Percentiles rank a stretch among this genome's conserved stretches.
Conservation (phyloP, 192 early-diverging fungal genomes). For the Chytriomyces sp. region DNA sequence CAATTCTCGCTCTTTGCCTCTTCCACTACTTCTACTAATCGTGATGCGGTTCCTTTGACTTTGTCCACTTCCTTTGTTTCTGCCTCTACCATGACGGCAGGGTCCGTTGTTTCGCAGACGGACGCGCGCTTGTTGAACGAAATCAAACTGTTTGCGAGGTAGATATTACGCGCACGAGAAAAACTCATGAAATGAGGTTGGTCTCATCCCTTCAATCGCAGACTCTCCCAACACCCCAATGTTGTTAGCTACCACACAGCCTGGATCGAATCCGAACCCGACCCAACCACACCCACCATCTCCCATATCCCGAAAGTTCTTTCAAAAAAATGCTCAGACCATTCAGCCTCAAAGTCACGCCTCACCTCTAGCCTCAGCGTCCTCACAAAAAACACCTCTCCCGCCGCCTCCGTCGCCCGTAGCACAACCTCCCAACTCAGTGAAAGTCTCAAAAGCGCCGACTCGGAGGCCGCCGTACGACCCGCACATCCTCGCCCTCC, state of each 20-base stretch:
- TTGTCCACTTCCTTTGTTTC: not conserved
- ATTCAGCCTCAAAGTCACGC: too few species aligned
- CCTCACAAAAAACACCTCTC: too few species aligned
- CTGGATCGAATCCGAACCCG: slow-evolving; percentile 49
- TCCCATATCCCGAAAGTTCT: too few species aligned
- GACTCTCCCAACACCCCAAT: slow-evolving; percentile 50
- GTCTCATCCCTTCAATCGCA: too few species aligned
- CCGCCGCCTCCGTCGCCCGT: too few species aligned
- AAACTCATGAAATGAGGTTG: too few species aligned
- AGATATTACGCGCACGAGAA: not conserved
- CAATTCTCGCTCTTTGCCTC: slow-evolving; percentile 36
- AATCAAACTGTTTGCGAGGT: slow-evolving; percentile 51
- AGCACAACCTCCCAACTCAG: not conserved
- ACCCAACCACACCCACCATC: too few species aligned
- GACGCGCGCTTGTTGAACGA: slow-evolving; percentile 48
- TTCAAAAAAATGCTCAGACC: too few species aligned
- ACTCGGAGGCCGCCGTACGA: not conserved
- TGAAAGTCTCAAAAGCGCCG: not conserved
- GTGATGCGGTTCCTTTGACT: not conserved
- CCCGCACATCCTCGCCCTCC: not conserved
- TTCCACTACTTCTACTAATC: not conserved
- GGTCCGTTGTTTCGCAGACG: not conserved
- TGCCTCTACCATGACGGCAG: not conserved
- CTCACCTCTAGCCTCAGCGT: too few species aligned
- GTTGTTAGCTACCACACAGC: slow-evolving; percentile 51